Conservation (phyloP, 352 stramenopile species). For the Phytophthora tentaculata region DNA sequence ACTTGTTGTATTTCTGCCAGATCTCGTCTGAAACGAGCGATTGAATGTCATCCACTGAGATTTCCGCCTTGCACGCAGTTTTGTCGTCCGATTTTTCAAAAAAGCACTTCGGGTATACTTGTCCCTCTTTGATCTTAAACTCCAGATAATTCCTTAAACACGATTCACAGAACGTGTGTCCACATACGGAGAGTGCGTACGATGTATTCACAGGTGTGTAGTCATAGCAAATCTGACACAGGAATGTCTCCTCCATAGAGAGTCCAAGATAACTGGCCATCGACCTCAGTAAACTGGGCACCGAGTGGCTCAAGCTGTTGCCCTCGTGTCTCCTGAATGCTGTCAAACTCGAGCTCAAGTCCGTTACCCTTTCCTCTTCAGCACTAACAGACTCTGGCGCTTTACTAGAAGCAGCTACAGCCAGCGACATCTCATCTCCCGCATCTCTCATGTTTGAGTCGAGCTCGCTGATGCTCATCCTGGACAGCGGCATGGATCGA, state of each 20-base stretch:
- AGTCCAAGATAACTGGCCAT: conserved; percentile 61
- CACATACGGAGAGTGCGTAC: conserved; percentile 51
- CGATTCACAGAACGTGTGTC: conserved; percentile 63
- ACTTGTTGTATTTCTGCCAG: conserved; percentile 82
- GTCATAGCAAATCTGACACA: conserved; percentile 85
- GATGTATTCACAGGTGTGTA: conserved; percentile 45
- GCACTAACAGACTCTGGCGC: conserved; percentile 11
- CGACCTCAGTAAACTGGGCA: conserved; percentile 59
- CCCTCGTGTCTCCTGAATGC: conserved; percentile 34
- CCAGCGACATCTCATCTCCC: conserved; percentile 12
- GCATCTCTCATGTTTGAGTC: conserved; percentile 13
- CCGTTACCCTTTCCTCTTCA: conserved; percentile 18
- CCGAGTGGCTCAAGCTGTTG: conserved; percentile 37
- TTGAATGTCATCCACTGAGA: conserved; percentile 55
- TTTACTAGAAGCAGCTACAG: conserved; percentile 28
- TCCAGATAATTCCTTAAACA: conserved; percentile 73
- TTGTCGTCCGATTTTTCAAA: conserved; percentile 43
- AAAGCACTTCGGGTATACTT: conserved; percentile 83
- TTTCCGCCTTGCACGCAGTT: conserved; percentile 44
- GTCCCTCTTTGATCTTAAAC: conserved; percentile 73
- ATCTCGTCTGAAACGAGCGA: conserved; percentile 50
- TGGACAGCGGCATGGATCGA: conserved; percentile 30
- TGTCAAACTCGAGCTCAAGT: conserved; percentile 16
- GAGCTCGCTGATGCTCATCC: conserved; percentile 27
- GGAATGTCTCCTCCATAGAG: conserved; percentile 72